Evolutionary conservation across 345 rosid species (phyloP), one percentile per base, ranked within the genome.

Genomic region (Tarenaya hassleriana): DNA sequence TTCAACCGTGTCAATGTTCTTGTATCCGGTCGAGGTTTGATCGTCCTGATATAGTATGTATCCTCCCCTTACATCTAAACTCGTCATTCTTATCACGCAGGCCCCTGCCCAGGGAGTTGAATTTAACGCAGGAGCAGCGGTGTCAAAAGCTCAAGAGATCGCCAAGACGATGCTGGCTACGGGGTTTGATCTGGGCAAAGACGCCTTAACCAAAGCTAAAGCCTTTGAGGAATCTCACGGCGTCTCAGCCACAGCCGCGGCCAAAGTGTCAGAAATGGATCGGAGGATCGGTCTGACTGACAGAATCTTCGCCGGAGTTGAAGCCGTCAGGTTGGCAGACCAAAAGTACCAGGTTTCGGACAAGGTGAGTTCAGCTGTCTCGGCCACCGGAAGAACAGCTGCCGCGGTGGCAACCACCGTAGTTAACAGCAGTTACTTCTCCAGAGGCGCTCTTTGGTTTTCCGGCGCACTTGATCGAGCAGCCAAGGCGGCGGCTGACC

Each of bases 401-500:
- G 84, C 68, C 0, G 70, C 83, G 0, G 96, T 83, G 41, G 87
- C 88, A 13, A 69, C 54, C 52, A 66, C 74, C 14, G 78, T 88
- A 52, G 75, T 80, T 44, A 80, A 74, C 57, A 88, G 94, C 64
- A 69, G 84, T 75, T 82, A 84, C 75, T 82, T 88, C 68, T 72
- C 94, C 5, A 80, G 46, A 54, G 94, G 94, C 50, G 90, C 94
- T 50, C 64, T 82, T 18, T 88, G 94, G 94, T 37, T 88, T 3
- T 88, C 94, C 0, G 83, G 62, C 34, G 90, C 94, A 3, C 71
- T 84, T 49, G 77, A 68, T 55, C 73, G 88, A 5, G 96, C 96
- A 10, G 75, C 94, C 38, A 77, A 75, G 56, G 80, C 46, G 32
- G 82, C 92, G 0, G 77, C 88, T 57, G 88, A 86, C 60, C 53